Percentiles rank a stretch among this genome's conserved stretches.
Evolutionary conservation across 2,329 filamentous ascomycete species (phyloP).

Genomic region (Aspergillus arachidicola): DNA sequence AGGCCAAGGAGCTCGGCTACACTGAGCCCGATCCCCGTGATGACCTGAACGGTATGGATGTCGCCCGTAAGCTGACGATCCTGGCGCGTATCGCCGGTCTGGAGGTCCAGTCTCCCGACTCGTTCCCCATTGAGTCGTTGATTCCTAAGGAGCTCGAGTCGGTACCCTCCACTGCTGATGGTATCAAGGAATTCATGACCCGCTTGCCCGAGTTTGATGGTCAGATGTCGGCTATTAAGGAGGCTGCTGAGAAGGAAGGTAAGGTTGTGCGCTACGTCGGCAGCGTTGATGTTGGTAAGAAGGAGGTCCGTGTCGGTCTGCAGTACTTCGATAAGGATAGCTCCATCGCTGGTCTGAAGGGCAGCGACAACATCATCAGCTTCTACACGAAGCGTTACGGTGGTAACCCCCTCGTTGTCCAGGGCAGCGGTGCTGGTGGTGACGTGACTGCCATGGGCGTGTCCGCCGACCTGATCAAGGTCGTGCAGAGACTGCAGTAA

Average conservation of each 20-base stretch:
- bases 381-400: conserved; percentile 98
- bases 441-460: conserved; percentile 99
- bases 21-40: conserved; percentile 86
- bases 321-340: conserved; percentile 86
- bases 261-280: conserved; percentile 95
- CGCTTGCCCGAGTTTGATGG: conserved; percentile 79
- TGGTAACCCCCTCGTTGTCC: conserved; percentile 85
- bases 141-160: conserved; percentile 86
- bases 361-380: conserved; percentile 98
- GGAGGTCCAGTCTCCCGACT: conserved; percentile 76
- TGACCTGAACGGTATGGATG: conserved; percentile 83
- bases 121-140: conserved; percentile 91
- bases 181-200: conserved; percentile 81
- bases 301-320: conserved; percentile 86
- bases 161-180: conserved; percentile 56
- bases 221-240: conserved; percentile 88
- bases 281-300: conserved; percentile 80
- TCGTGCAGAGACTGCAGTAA: conserved; percentile 69
- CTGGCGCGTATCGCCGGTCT: conserved; percentile 83
- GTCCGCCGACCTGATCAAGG: conserved; percentile 89
- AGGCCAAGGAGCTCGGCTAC: conserved; percentile 91
- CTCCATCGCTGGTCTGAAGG: conserved; percentile 91
- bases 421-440: conserved; percentile 90
- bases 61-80: conserved; percentile 95
- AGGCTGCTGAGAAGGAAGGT: conserved; percentile 79